These are phyloP conservation scores for Neocatenulostroma microsporum DNA, from an alignment of 2,329 filamentous ascomycete species.

Conservation along the genomic window DNA sequence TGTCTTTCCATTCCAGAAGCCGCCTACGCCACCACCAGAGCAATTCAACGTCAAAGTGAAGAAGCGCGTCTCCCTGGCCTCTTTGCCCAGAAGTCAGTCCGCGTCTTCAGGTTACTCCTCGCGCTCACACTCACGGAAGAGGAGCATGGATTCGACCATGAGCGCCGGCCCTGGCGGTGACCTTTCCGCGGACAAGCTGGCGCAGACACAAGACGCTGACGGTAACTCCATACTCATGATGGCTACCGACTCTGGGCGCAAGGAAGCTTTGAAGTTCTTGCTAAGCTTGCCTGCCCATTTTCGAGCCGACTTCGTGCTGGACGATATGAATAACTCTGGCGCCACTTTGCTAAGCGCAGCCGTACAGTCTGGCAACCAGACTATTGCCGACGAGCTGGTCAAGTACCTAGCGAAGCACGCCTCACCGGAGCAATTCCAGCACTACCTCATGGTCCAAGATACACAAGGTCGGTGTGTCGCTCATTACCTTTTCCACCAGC, in stretches of 20 bases:
- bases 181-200: conserved; percentile 69
- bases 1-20: conserved; percentile 82
- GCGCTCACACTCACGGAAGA: conserved; percentile 63
- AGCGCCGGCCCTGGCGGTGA: conserved; percentile 64
- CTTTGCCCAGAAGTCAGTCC: conserved; percentile 64
- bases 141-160: conserved; percentile 65
- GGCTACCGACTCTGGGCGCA: conserved; percentile 52
- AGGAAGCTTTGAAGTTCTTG: conserved; percentile 68
- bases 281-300: conserved; percentile 71
- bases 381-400: conserved; percentile 67
- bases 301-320: conserved; percentile 60
- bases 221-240: conserved; percentile 72
- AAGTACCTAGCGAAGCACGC: conserved; percentile 56
- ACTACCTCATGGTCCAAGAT: conserved; percentile 71
- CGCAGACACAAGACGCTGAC: conserved; percentile 58
- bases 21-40: conserved; percentile 41
- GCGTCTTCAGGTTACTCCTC: conserved; percentile 72
- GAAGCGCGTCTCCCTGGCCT: conserved; percentile 77
- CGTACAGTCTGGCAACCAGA: conserved; percentile 70
- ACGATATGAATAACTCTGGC: conserved; percentile 82
- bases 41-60: conserved; percentile 53
- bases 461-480: conserved; percentile 78
- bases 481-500: conserved; percentile 94
- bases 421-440: conserved; percentile 49
- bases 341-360: conserved; percentile 85